Conservation (phyloP, 495 filamentous ascomycete genomes). For the Penicillium odoratum region DNA sequence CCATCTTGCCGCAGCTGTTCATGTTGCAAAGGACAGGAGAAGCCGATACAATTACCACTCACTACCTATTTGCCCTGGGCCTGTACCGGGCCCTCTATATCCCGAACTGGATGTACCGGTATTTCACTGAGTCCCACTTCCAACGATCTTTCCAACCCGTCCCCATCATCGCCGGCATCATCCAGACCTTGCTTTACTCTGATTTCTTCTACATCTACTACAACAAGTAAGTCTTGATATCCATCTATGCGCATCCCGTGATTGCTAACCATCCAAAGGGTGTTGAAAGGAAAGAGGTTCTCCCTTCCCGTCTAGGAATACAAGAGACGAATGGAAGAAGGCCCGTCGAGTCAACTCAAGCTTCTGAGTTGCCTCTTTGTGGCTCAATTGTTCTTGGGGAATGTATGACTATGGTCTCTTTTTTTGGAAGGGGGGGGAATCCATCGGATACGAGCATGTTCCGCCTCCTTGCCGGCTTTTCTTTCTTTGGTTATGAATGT, state of each 20-base stretch:
- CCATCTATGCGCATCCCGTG: slow-evolving; percentile 4
- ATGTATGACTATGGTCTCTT: background rate
- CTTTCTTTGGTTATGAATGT: background rate
- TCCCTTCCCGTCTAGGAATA: slow-evolving; percentile 70
- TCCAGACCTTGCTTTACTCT: slow-evolving; percentile 93
- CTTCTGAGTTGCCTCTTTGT: background rate
- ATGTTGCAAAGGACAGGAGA: slow-evolving; percentile 97
- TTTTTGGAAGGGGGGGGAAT: background rate
- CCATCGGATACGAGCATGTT: background rate
- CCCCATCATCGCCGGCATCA: slow-evolving; percentile 78
- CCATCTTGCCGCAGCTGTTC: slow-evolving; percentile 95
- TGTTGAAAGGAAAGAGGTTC: slow-evolving; percentile 86
- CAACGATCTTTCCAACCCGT: slow-evolving; percentile 71
- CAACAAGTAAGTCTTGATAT: slow-evolving; percentile 64
- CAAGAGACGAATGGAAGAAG: background rate
- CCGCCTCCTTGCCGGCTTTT: background rate
- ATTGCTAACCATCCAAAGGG: slow-evolving; percentile 35
- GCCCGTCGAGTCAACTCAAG: background rate
- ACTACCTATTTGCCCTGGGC: slow-evolving; percentile 96
- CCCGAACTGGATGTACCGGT: slow-evolving; percentile 95
- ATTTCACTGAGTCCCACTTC: slow-evolving; percentile 59
- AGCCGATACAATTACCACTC: slow-evolving; percentile 96
- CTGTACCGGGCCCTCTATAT: slow-evolving; percentile 92
- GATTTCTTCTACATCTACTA: slow-evolving; percentile 99
- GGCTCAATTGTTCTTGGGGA: background rate